Evolutionary conservation across 305 asterid genomes (phyloP).

Genomic region (Stenogyne calaminthoides): DNA sequence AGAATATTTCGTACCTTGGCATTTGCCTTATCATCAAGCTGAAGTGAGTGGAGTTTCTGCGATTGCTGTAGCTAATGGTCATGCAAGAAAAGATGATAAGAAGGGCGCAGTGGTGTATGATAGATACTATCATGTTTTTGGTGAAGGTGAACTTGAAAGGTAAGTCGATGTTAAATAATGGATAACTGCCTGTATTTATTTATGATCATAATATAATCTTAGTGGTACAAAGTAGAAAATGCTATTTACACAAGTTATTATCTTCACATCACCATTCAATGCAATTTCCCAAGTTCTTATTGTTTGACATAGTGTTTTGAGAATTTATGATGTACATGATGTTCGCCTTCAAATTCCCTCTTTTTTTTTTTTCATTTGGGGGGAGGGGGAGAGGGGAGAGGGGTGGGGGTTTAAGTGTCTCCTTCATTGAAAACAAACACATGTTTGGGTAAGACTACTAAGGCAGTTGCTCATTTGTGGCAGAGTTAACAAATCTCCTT

Average conservation of each 20-base stretch:
- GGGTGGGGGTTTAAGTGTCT: background rate
- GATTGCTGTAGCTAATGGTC: conserved; percentile 74
- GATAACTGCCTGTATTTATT: background rate
- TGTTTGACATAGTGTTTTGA: background rate
- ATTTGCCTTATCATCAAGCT: conserved; percentile 93
- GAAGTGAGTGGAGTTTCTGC: conserved; percentile 93
- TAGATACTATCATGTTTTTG: conserved; percentile 91
- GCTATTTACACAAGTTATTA: background rate
- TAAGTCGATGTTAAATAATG: conserved; percentile 24
- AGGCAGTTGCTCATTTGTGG: background rate
- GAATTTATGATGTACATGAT: background rate
- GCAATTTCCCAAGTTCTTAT: background rate
- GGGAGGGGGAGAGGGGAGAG: too few relatives aligned
- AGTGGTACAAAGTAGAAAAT: background rate
- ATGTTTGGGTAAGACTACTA: background rate
- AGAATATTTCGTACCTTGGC: conserved; percentile 97
- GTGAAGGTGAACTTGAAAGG: conserved; percentile 99
- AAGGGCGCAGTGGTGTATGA: conserved; percentile 91
- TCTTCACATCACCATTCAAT: background rate
- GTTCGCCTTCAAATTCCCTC: background rate
- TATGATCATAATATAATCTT: background rate
- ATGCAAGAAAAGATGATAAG: conserved; percentile 92
- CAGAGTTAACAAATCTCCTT: background rate
- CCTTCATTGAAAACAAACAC: background rate
- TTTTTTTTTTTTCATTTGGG: too few relatives aligned